A percentile compares a stretch with the other conserved stretches of the same genome.
Conservation (phyloP, 306 rosid genomes). For the Hippophae rhamnoides region DNA sequence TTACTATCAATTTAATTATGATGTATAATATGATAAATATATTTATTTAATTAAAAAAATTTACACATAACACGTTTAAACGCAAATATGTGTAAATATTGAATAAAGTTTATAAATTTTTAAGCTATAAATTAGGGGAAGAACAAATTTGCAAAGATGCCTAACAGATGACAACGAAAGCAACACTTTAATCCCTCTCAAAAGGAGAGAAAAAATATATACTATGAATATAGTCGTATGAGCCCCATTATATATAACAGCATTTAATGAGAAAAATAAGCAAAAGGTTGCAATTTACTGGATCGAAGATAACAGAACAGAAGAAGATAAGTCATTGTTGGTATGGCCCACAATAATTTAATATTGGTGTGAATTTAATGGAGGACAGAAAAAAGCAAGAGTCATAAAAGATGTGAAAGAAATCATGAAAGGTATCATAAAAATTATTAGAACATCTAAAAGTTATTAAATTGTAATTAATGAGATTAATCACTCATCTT, state of each 20-base stretch:
- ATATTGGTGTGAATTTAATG: constrained; percentile 44
- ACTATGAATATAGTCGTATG: constrained; percentile 23
- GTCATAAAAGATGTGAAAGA: constrained; percentile 14
- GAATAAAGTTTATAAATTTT: too few relatives aligned
- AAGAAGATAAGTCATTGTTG: constrained; percentile 12
- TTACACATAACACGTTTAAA: too few relatives aligned
- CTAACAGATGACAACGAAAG: constrained; percentile 34
- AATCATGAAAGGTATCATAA: constrained; percentile 13
- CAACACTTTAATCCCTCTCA: constrained; percentile 26
- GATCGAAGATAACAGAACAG: constrained; percentile 25
- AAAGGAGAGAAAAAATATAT: constrained; percentile 38
- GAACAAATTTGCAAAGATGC: constrained; percentile 2
- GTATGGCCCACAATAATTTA: constrained; percentile 47
- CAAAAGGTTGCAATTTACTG: constrained; percentile 14
- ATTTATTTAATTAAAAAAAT: too few relatives aligned
- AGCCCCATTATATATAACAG: constrained; percentile 31
- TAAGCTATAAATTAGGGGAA: constrained; percentile 33
- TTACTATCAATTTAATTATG: too few relatives aligned
- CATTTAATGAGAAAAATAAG: constrained; percentile 34
- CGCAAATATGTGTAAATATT: too few relatives aligned
- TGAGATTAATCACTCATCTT: neutral
- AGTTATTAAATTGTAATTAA: neutral
- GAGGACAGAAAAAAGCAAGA: constrained; percentile 24
- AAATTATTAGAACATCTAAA: constrained; percentile 8
- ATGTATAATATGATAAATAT: too few relatives aligned